These are phyloP conservation scores for Friedmanniomyces endolithicus DNA, from an alignment of 495 filamentous ascomycete species.

Conservation along the genomic window DNA sequence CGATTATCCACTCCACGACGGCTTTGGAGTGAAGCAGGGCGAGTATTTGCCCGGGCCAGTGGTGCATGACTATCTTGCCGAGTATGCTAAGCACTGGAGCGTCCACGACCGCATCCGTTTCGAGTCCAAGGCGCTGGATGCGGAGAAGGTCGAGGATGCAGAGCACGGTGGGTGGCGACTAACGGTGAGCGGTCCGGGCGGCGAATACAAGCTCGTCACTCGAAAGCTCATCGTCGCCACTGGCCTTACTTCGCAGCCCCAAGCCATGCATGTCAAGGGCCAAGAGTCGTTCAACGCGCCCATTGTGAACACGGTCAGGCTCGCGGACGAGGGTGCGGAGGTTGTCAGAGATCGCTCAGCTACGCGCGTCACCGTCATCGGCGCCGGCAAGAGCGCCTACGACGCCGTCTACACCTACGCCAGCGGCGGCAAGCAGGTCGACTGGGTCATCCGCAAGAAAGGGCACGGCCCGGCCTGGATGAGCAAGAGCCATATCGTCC, in stretches of 20 bases:
- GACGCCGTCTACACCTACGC: constrained; percentile 64
- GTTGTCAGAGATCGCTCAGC: constrained; percentile 23
- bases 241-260: constrained; percentile 51
- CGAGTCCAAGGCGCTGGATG: constrained; percentile 39
- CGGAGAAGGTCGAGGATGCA: constrained; percentile 35
- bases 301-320: constrained; percentile 45
- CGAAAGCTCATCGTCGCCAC: constrained; percentile 58
- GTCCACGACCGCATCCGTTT: constrained; percentile 44
- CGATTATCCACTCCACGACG: constrained; percentile 23
- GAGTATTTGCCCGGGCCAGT: constrained; percentile 58
- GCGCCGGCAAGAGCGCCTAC: constrained; percentile 63
- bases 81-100: constrained; percentile 47
- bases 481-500: constrained; percentile 50
- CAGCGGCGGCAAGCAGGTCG: constrained; percentile 49
- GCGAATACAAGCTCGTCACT: constrained; percentile 28
- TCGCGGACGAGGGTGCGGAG: not conserved
- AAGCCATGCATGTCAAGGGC: constrained; percentile 28
- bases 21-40: constrained; percentile 45
- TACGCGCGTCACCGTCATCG: constrained; percentile 48
- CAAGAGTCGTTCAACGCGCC: constrained; percentile 41
- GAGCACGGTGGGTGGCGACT: constrained; percentile 34
- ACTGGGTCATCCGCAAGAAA: constrained; percentile 67
- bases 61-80: constrained; percentile 53
- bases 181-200: constrained; percentile 18
- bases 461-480: constrained; percentile 68